Evolutionary conservation across 805 yeast species (phyloP), one percentile per base, ranked within the genome.

Genomic region (Ogataea pignaliae): DNA sequence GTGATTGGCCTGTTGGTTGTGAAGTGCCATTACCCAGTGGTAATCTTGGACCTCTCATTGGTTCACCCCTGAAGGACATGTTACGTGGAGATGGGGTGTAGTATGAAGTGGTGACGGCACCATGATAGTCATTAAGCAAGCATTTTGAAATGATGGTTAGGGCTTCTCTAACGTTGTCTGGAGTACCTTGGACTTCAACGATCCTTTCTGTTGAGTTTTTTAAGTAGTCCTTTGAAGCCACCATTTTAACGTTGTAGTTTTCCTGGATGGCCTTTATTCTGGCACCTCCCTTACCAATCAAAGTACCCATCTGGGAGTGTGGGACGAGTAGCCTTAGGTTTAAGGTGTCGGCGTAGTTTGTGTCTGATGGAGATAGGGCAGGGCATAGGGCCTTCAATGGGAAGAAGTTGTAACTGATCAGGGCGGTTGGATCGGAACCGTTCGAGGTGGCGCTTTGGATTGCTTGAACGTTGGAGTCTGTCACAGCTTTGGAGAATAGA

Each of bases 251-350:
- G 43, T 75, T 70, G 61, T 71, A 82, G 29, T 66, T 68, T 47
- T 80, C 83, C 67, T 86, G 93, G 47, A 88, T 77, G 34, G 83
- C 74, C 68, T 87, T 88, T 59, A 89, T 89, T 60, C 89, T 76
- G 11, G 72, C 68, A 42, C 97, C 97, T 48, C 78, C 85, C 45
- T 85, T 79, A 41, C 97, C 97, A 59, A 89, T 88, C 37, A 89
- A 76, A 9, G 95, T 81, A 34, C 96, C 96, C 79, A 88, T 81
- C 61, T 88, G 96, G 41, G 82, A 74, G 64, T 88, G 88, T 34
- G 96, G 88, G 46, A 88, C 73, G 50, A 89, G 70, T 37, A 89
- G 70, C 58, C 96, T 75, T 55, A 88, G 63, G 31, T 78, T 71
- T 31, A 82, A 70, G 37, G 75, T 71, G 10, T 78, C 77, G 28